Evolutionary conservation across 1,284 basidiomycete genomes (phyloP), one percentile per base, ranked within the genome.

Genomic region (Pseudozyma hubeiensis): DNA sequence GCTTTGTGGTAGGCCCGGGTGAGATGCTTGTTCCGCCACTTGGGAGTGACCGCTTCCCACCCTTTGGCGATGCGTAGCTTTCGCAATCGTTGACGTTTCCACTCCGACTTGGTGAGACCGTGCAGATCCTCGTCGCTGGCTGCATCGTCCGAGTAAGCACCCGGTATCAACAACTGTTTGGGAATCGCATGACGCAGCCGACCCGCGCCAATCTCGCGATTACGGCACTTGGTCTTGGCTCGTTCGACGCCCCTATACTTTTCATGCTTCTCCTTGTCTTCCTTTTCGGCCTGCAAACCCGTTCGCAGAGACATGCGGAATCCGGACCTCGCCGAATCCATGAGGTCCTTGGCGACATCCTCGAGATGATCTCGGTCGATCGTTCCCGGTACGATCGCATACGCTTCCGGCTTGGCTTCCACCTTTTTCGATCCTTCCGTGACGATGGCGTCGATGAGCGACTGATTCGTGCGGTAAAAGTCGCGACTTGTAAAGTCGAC

Each of bases 71-170:
- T 72, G 30, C 68, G 46, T 11, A 78, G 60, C 54, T 78, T 78
- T 6, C 72, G 62, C 55, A 72, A 39, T 5, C 76, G 52, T 44
- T 72, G 64, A 0, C 66, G 55, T 39, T 71, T 71, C 76, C 76
- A 78, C n/a, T 74, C 68, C 5, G 62, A 52, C 39, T 71, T 75
- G 13, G 68, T 67, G 31, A 78, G 48, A 4, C 72, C 72, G 48
- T 78, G 76, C 54, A 78, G 40, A n/a, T 78, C 76, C 40, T 78
- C 76, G 43, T 78, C 76, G n/a, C 68, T 72, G 5, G 76, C 76
- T 3, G 76, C 76, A 39, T 78, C 76, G 57, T 78, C 76, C 43
- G 71, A 75, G 44, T 75, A 75, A 9, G 72, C 72, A 10, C 76
- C 76, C 1, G 72, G 65, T 9, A 75, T 56, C n/a, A 78, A 54